Percentiles rank a stretch among this genome's conserved stretches.
These are phyloP conservation scores for Pyricularia sp. DNA, from an alignment of 2,329 filamentous ascomycete genomes.

Conservation along the genomic window DNA sequence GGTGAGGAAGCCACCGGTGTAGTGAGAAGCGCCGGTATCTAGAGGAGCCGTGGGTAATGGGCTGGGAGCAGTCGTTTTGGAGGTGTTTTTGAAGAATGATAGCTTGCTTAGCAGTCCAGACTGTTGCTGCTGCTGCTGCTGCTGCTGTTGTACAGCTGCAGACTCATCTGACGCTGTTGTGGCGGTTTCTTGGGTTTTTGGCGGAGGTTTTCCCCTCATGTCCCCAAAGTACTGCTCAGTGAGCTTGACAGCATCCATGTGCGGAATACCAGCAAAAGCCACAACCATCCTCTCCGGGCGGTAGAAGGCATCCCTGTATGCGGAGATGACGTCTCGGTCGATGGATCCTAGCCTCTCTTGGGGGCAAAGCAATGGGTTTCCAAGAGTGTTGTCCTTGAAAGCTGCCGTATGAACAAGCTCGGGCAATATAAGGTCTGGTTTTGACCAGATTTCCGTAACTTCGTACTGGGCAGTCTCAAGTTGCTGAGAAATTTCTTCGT, in stretches of 20 bases:
- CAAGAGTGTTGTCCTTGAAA: slow-evolving; percentile 90
- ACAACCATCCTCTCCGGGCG: slow-evolving; percentile 84
- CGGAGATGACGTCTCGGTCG: slow-evolving; percentile 56
- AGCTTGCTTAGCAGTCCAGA: slow-evolving; percentile 58
- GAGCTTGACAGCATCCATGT: slow-evolving; percentile 64
- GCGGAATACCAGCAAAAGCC: slow-evolving; percentile 84
- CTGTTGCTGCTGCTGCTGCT: slow-evolving; percentile 15
- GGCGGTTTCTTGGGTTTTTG: neutral
- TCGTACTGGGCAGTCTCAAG: slow-evolving; percentile 88
- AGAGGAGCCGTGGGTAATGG: slow-evolving; percentile 24
- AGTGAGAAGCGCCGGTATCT: slow-evolving; percentile 47
- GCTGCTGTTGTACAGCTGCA: neutral
- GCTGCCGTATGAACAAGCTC: slow-evolving; percentile 92
- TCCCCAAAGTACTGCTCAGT: slow-evolving; percentile 83
- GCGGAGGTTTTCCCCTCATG: slow-evolving; percentile 50
- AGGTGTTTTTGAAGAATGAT: slow-evolving; percentile 82
- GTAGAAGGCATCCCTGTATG: slow-evolving; percentile 76
- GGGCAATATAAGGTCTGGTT: slow-evolving; percentile 88
- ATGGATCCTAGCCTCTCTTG: slow-evolving; percentile 69
- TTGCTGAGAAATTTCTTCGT: slow-evolving; percentile 76
- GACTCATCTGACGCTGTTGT: neutral
- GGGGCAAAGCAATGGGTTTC: slow-evolving; percentile 85
- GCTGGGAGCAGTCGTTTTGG: slow-evolving; percentile 42
- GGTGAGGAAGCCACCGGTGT: slow-evolving; percentile 87
- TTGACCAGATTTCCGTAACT: slow-evolving; percentile 94